Conservation (phyloP, 495 filamentous ascomycete genomes). For the Penicillium parvum region DNA sequence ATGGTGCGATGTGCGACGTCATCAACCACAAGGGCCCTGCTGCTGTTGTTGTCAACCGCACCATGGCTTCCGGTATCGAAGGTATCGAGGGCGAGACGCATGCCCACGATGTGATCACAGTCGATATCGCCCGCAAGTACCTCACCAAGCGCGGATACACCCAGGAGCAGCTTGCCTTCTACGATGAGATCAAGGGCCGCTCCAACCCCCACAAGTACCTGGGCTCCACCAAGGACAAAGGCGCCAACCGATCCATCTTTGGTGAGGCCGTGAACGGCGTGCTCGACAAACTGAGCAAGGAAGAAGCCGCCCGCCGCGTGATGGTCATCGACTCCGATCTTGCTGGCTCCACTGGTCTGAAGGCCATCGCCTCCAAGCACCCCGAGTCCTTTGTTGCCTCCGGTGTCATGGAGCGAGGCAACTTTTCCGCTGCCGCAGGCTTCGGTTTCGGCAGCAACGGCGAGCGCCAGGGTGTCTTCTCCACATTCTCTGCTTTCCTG, state of each 20-base stretch:
- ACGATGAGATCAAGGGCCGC: conserved; percentile 35
- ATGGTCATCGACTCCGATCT: conserved; percentile 44
- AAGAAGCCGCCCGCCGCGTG: conserved; percentile 35
- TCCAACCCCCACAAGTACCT: conserved; percentile 34
- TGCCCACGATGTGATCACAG: conserved; percentile 36
- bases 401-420: conserved; percentile 40
- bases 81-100: conserved; percentile 31
- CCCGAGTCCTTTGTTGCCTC: conserved; percentile 35
- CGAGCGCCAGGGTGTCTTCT: conserved; percentile 38
- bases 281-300: conserved; percentile 34
- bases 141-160: conserved; percentile 37
- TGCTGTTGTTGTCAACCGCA: conserved; percentile 32
- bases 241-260: conserved; percentile 33
- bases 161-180: conserved; percentile 33
- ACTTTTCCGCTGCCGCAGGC: conserved; percentile 39
- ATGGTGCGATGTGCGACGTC: conserved; percentile 28
- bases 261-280: conserved; percentile 37
- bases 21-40: conserved; percentile 31
- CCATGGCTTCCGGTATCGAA: conserved; percentile 36
- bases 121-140: conserved; percentile 38
- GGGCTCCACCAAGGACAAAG: conserved; percentile 34
- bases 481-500: conserved; percentile 39
- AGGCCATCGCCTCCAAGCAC: conserved; percentile 30
- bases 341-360: conserved; percentile 38
- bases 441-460: conserved; percentile 40